Base-by-base conservation (phyloP, 148 eudicot genomes). In the Rhododendron kiyosumense region DNA sequence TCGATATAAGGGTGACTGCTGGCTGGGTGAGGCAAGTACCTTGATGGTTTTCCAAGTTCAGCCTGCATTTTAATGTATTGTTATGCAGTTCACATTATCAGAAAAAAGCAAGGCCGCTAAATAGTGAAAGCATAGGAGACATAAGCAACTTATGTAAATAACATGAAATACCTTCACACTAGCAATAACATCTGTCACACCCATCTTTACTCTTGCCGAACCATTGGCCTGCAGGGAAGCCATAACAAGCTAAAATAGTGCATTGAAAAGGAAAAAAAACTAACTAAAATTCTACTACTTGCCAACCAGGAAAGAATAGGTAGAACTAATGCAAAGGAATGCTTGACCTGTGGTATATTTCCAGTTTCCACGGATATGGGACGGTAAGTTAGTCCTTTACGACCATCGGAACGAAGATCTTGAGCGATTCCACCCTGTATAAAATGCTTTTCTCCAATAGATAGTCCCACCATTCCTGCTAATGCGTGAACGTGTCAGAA, bases 381-480 rank as follows among this genome's bases (percentile, higher is more conserved):
- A 12, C 97, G 92, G 76, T 95, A 93, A 83, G 89, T 84, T 69
- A 94, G 81, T 51, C 96, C 86, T 82, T 91, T 97, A 32, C 99
- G 91, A 67, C 99, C 99, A 91, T 97, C 99, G 78, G 95, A 90
- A 18, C 99, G 99, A 84, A 97, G 91, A 86, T 94, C 98, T 88
- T 97, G 98, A 78, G 96, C 98, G 88, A 95, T 93, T 54, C 98
- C 98, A 85, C 95, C 99, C 81, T 89, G 88, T 86, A 97, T 32
- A 32, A 32, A 32, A 32, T 32, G 34, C 34, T 32, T 32, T 32
- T 32, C 34, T 32, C 34, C 34, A 32, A 32, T 32, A 32, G 34
- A 32, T 32, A 32, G 34, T 32, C 34, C 34, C 34, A 32, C 34
- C 34, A 32, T 32, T 32, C 34, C 34, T 32, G 34, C 34, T 32